Base-by-base conservation (phyloP, 2,329 filamentous ascomycete genomes). In the Cladosporium velox region DNA sequence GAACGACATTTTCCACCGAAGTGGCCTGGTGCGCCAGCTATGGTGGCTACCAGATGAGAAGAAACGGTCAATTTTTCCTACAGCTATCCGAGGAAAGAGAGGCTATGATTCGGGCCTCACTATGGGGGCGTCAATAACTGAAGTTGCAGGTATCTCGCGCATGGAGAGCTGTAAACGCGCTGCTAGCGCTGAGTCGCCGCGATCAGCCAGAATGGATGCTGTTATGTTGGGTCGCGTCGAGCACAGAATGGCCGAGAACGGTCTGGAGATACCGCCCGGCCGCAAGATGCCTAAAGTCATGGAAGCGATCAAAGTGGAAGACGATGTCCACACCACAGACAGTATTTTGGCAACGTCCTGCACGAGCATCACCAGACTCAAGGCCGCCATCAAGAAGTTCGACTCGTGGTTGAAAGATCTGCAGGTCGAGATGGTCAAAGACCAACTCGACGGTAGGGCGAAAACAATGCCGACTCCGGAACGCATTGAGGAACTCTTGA, bases 11-110 rank as follows among this genome's bases (percentile, higher is more conserved):
- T 79, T 96, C 71, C 90, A 97, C 71, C 82, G 83, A 32, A 93
- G 92, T 74, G 94, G 94, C 3, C 85, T 89, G 21, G 88, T 96
- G 3, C 88, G 93, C 59, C 89, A 94, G 82, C 83, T 98, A 0
- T 75, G 93, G 47, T 93, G 93, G 88, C 73, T 88, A 3, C 83
- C 86, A 1, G 81, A 88, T 52, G 80, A 85, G 0, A 89, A 92
- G 65, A 87, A 87, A 69, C 72, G 77, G 7, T 68, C 76, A 1
- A 70, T 91, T 0, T 66, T 97, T 8, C 90, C 93, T 0, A 85
- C 85, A 62, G 79, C 80, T 1, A 74, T 90, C n/a, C 57, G 64
- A 30, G 41, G 24, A 28, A 85, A 89, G n/a, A 83, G 78, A 51
- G 88, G 87, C 55, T 75, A 82, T 26, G 82, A 86, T 4, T 75